Evolutionary conservation across 192 early-diverging fungal species (phyloP).

Genomic region (Mortierella claussenii): DNA sequence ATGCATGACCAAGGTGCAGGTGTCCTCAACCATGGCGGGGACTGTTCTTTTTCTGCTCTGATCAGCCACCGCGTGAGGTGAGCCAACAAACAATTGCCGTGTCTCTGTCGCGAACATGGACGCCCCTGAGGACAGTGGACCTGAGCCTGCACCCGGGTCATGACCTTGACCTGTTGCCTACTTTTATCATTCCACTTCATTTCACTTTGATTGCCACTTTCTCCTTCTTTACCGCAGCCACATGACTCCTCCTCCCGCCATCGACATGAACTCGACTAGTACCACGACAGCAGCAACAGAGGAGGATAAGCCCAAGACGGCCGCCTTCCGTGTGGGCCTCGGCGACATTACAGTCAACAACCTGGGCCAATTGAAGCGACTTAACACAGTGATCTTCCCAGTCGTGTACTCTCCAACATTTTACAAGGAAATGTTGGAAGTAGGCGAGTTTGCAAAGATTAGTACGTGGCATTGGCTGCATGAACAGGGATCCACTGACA

Average conservation of each 20-base stretch:
- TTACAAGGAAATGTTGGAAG: conserved; percentile 77
- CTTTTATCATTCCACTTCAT: no score
- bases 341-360: conserved; percentile 70
- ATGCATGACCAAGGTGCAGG: no score
- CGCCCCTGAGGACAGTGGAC: not conserved
- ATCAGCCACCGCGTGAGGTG: conserved; percentile 18
- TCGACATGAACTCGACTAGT: conserved; percentile 27
- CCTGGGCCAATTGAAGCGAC: conserved; percentile 71
- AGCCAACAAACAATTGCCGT: conserved; percentile 1
- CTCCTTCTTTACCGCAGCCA: conserved; percentile 3
- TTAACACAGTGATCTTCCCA: conserved; percentile 89
- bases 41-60: conserved; percentile 25
- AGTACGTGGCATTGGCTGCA: no score
- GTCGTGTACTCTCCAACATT: conserved; percentile 83
- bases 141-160: not conserved
- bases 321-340: conserved; percentile 54
- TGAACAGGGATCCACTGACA: no score
- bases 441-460: conserved; percentile 76
- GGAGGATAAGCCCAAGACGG: conserved; percentile 18
- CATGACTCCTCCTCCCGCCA: conserved; percentile 39
- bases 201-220: not conserved
- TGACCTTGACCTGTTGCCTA: no score
- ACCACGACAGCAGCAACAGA: conserved; percentile 12
- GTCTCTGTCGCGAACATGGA: no score
- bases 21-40: no score